phyloP scores from a whole-genome alignment of 2,329 filamentous ascomycete species.

The Parafenestella ontariensis region DNA sequence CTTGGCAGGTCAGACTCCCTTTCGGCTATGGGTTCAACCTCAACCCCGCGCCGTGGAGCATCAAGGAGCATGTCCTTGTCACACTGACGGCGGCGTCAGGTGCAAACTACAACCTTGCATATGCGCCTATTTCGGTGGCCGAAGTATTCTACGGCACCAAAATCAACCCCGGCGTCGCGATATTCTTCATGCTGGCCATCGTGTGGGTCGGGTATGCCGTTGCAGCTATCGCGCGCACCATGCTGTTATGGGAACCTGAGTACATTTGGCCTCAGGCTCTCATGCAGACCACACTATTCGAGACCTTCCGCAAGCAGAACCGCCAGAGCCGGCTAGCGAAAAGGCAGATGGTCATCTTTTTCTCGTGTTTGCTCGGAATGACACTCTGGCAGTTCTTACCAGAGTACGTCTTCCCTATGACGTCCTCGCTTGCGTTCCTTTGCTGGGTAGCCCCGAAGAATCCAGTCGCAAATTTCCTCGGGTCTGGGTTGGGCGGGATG shows the following conservation, averaged over 20 bases:
- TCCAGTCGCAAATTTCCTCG: constrained; percentile 65
- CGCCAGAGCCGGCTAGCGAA: constrained; percentile 59
- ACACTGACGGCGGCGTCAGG: constrained; percentile 54
- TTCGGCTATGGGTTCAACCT: constrained; percentile 59
- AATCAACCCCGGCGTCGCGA: constrained; percentile 61
- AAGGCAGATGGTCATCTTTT: constrained; percentile 66
- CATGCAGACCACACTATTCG: constrained; percentile 66
- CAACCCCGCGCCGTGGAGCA: constrained; percentile 64
- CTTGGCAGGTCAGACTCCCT: constrained; percentile 56
- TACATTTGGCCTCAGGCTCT: constrained; percentile 61
- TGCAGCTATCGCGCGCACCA: constrained; percentile 63
- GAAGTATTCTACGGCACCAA: constrained; percentile 64
- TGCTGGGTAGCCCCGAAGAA: constrained; percentile 70
- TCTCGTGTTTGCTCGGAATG: constrained; percentile 59
- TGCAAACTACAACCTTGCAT: constrained; percentile 45
- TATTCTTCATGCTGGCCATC: constrained; percentile 68
- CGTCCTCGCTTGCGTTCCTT: constrained; percentile 66
- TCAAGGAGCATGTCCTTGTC: constrained; percentile 65
- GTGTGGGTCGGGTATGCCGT: constrained; percentile 66
- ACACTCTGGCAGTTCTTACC: constrained; percentile 69
- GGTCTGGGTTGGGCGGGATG: constrained; percentile 68
- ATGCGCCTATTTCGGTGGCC: constrained; percentile 61
- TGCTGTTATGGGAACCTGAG: constrained; percentile 65
- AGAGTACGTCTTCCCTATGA: constrained; percentile 66
- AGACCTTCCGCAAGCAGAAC: constrained; percentile 62